Evolutionary conservation across 768 basidiomycete genomes (phyloP).

Genomic region (Tulasnella sp.): DNA sequence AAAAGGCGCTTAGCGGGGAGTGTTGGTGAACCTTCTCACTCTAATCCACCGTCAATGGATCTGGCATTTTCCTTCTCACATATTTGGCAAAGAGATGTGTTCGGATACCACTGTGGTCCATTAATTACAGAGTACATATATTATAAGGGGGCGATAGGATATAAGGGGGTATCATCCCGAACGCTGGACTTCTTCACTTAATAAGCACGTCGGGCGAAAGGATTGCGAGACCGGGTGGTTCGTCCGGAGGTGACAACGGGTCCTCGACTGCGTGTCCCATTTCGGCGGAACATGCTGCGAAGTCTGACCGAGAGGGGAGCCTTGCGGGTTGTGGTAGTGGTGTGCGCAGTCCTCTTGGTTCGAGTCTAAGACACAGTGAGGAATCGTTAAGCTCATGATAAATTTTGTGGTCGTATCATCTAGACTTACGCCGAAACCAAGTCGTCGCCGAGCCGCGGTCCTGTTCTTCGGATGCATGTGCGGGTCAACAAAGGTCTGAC

Average conservation of each 20-base stretch:
- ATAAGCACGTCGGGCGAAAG: neutral
- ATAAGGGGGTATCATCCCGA: neutral
- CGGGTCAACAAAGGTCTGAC: neutral
- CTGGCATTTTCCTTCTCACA: neutral
- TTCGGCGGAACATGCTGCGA: neutral
- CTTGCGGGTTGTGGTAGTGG: neutral
- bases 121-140: neutral
- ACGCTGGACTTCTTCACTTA: neutral
- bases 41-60: too few species aligned
- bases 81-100: neutral
- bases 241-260: neutral
- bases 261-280: neutral
- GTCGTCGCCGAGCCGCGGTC: neutral
- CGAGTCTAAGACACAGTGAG: neutral
- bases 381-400: neutral
- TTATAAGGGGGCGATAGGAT: neutral
- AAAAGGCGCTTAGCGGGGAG: neutral
- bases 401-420: neutral
- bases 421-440: neutral
- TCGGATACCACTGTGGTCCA: neutral
- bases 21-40: too few species aligned
- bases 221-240: neutral
- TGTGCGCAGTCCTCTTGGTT: neutral
- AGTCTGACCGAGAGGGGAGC: neutral
- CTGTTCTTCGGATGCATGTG: neutral